A percentile compares a stretch with the other conserved stretches of the same genome.
Evolutionary conservation across 768 basidiomycete species (phyloP).

Genomic region (Piloderma croceum): DNA sequence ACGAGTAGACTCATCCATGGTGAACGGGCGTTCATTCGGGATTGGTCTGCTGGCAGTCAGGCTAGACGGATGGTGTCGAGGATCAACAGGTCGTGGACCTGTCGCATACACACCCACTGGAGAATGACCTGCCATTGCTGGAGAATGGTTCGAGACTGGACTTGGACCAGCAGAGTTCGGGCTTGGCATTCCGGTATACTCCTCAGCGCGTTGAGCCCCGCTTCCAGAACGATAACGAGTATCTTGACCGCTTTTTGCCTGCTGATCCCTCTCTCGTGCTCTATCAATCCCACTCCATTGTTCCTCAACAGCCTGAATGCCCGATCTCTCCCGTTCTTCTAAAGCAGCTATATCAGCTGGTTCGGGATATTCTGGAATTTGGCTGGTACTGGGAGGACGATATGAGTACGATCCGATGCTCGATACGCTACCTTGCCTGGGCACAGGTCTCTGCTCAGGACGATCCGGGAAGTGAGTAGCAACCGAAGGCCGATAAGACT

Average conservation of each 20-base stretch:
- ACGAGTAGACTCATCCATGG: constrained; percentile 18
- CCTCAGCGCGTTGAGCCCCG: constrained; percentile 6
- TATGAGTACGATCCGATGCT: too few species aligned
- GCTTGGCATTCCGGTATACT: too few species aligned
- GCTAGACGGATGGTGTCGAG: constrained; percentile 17
- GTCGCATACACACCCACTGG: too few species aligned
- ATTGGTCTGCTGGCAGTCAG: constrained; percentile 29
- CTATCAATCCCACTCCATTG: constrained; percentile 23
- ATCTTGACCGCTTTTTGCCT: constrained; percentile 15
- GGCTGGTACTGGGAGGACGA: too few species aligned
- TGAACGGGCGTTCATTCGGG: constrained; percentile 23
- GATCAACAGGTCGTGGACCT: constrained; percentile 5
- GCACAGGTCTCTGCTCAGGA: too few species aligned
- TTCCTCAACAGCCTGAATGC: constrained; percentile 22
- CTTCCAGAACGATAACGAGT: constrained; percentile 16
- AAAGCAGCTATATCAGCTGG: too few species aligned
- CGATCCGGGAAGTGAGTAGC: too few species aligned
- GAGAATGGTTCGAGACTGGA: constrained; percentile 2
- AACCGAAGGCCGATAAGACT: too few species aligned
- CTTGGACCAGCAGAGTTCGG: background rate
- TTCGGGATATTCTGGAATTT: too few species aligned
- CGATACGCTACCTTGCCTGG: too few species aligned
- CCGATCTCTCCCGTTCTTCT: constrained; percentile 24
- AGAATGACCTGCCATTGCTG: too few species aligned
- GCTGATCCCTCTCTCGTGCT: constrained; percentile 18